Base-by-base conservation (phyloP, 306 rosid species). In the Datisca glomerata region DNA sequence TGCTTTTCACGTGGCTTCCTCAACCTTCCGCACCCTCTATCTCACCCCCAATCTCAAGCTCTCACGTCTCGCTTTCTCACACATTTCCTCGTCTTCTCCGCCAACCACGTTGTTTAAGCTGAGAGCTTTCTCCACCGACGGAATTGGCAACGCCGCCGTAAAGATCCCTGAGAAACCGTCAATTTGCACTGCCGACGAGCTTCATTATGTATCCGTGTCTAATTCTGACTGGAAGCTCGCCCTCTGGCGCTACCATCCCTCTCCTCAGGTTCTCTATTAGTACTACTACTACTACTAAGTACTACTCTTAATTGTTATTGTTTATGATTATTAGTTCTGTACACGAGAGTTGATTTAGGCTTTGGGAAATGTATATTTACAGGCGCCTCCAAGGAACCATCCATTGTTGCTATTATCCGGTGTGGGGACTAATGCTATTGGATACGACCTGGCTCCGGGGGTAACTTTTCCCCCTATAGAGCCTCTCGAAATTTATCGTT, bases 401-500 rank as follows among this genome's bases (percentile, higher is more conserved):
- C 96, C 98, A 24, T 59, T 91, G 53, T 47, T 91, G 66, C 68
- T 91, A 1, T 67, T 91, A 58, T 91, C 98, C 1, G 98, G 98
- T 18, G 94, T 91, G 53, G 98, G 94, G 44, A 91, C 98, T 13
- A 91, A 91, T 56, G 98, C 98, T 24, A 72, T 91, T 64, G 98
- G 98, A 50, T 84, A 91, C 42, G 98, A 91, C 67, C 98, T 91
- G 45, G 78, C 86, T 5, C 86, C 96, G 2, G 85, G 21, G 85
- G 98, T 89, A 53, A 51, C 8, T 14, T 29, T 11, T 19, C 1
- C 3, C 33, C 19, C 1, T 41, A 14, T 18, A 27, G 31, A 11
- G 1, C n/a, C 18, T 6, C 23, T 36, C 6, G 12, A 1, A 22
- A 41, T 4, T 24, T 1, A 31, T 22, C 3, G 21, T 19, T 3